Percentiles rank a stretch among this genome's conserved stretches.
phyloP scores from a whole-genome alignment of 768 basidiomycete species.

The Holtermannia corniformis region DNA sequence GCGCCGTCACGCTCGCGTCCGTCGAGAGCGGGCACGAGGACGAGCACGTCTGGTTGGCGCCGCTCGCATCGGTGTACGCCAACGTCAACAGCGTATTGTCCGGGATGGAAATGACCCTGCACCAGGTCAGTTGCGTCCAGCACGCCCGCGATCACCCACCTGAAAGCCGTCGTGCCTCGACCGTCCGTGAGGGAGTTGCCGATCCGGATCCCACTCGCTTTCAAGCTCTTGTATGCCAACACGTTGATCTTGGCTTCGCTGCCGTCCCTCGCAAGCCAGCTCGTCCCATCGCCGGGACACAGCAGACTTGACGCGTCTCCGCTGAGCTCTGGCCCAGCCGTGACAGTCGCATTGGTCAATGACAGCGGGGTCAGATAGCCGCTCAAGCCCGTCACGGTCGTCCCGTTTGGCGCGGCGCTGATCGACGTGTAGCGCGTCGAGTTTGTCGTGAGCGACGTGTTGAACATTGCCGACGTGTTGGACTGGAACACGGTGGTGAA shows the following conservation, averaged over 20 bases:
- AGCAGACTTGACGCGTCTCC: slow-evolving; percentile 47
- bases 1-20: slow-evolving; percentile 67
- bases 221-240: slow-evolving; percentile 62
- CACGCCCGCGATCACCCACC: slow-evolving; percentile 46
- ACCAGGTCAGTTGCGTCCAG: slow-evolving; percentile 3
- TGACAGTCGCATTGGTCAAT: slow-evolving; percentile 51
- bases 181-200: slow-evolving; percentile 79
- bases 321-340: slow-evolving; percentile 32
- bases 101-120: slow-evolving; percentile 75
- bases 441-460: slow-evolving; percentile 45
- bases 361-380: slow-evolving; percentile 79
- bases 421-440: slow-evolving; percentile 65
- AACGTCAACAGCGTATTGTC: slow-evolving; percentile 73
- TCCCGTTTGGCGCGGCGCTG: slow-evolving; percentile 62
- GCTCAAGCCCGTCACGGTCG: slow-evolving; percentile 61
- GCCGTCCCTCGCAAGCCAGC: slow-evolving; percentile 71
- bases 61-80: slow-evolving; percentile 69
- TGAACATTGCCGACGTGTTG: slow-evolving; percentile 43
- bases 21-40: slow-evolving; percentile 68
- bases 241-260: slow-evolving; percentile 64
- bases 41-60: slow-evolving; percentile 67
- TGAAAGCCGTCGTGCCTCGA: slow-evolving; percentile 80
- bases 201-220: slow-evolving; percentile 69
- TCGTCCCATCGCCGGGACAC: slow-evolving; percentile 77
- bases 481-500: slow-evolving; percentile 63